Conservation (phyloP, 495 filamentous ascomycete species). For the Neurospora sp. region DNA sequence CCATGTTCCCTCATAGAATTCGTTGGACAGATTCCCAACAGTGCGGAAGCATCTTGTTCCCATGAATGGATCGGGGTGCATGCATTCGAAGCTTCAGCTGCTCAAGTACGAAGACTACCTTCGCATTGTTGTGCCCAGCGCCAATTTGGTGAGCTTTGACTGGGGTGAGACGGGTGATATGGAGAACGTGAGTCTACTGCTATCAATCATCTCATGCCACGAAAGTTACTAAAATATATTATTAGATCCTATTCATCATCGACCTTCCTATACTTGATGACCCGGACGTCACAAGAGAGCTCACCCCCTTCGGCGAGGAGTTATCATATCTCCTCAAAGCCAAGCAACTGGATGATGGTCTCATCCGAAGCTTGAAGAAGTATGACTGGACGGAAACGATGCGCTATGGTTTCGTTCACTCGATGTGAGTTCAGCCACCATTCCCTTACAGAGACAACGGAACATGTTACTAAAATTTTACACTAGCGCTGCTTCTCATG, state of each 20-base stretch:
- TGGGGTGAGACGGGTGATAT: conserved; percentile 76
- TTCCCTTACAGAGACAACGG: background rate
- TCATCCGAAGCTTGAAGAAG: conserved; percentile 47
- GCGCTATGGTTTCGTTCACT: conserved; percentile 69
- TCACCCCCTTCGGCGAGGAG: conserved; percentile 58
- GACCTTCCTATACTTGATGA: conserved; percentile 57
- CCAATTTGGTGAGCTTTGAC: conserved; percentile 70
- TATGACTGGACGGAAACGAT: conserved; percentile 69
- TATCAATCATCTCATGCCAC: background rate
- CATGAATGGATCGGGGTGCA: conserved; percentile 42
- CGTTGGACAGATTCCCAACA: background rate
- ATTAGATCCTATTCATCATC: conserved; percentile 66
- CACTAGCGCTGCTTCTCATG: conserved; percentile 42
- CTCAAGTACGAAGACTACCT: conserved; percentile 61
- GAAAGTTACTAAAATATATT: conserved; percentile 1
- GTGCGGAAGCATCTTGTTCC: conserved; percentile 17
- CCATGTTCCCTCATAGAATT: background rate
- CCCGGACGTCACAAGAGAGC: conserved; percentile 17
- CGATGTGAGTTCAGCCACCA: conserved; percentile 41
- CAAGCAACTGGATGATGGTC: conserved; percentile 50
- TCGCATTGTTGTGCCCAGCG: conserved; percentile 68
- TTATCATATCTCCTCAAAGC: conserved; percentile 61
- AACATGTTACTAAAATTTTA: no score
- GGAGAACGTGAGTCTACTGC: conserved; percentile 53
- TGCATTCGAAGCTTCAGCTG: conserved; percentile 88